Percentiles rank a stretch among this genome's conserved stretches.
These are phyloP conservation scores for Lathyrus tuberosus DNA, from an alignment of 306 rosid species.

Conservation along the genomic window DNA sequence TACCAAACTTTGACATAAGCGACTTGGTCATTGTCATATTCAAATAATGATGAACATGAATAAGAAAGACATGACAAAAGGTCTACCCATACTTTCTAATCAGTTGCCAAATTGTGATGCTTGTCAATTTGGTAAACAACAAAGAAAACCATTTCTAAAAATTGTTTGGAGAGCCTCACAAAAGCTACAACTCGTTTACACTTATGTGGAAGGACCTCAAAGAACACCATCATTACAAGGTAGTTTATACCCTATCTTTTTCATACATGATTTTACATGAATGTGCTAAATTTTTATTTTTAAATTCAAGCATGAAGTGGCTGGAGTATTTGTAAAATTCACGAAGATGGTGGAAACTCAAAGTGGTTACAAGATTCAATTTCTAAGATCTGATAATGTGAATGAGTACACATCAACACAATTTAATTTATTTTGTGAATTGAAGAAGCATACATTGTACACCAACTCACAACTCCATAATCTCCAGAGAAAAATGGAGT, in stretches of 20 bases:
- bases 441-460: background rate
- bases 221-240: background rate
- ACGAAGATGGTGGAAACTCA: no score
- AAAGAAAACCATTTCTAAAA: background rate
- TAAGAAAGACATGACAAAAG: background rate
- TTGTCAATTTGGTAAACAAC: background rate
- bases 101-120: background rate
- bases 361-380: no score
- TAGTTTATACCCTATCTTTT: background rate
- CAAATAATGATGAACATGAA: background rate
- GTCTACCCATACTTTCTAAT: background rate
- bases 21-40: background rate
- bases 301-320: no score
- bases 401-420: constrained; percentile 1
- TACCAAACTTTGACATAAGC: background rate
- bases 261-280: no score
- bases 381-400: background rate
- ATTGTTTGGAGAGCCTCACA: no score
- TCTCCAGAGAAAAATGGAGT: background rate
- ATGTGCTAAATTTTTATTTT: background rate
- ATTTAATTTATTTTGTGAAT: constrained; percentile 15
- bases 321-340: background rate
- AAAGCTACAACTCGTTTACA: no score
- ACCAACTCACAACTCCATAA: background rate
- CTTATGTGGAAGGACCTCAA: background rate